Base-by-base conservation (phyloP, 495 filamentous ascomycete genomes). In the Tuber brumale region DNA sequence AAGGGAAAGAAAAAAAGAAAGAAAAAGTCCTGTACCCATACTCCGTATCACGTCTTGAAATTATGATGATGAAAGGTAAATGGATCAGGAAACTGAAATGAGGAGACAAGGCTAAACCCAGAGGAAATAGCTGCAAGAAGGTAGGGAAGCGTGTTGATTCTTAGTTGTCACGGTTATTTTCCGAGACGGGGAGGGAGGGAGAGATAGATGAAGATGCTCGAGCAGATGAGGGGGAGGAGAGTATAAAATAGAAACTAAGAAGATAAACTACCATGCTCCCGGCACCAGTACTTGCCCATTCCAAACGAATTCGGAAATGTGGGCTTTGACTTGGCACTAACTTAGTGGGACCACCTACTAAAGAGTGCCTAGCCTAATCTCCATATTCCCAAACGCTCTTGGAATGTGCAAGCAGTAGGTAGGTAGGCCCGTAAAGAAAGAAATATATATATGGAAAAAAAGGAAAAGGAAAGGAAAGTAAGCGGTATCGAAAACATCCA, bases 41-140 rank as follows among this genome's bases (percentile, higher is more conserved):
- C 57, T 66, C 57, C 57, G 57, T 66, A 31, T 66, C 57, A 16
- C 57, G 57, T 66, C 57, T 66, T 66, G 57, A 18, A 66, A 31
- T 66, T 66, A 66, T 66, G 57, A 14, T 66, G 57, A 66, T 66
- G 57, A 66, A 66, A 66, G n/a, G n/a, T 18, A 66, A 31, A n/a
- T 66, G 48, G 16, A 70, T 76, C 46, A 75, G n/a, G 39, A 77
- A 39, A 23, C 27, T 57, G 37, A 72, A 79, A 42, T 39, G 31
- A 45, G 42, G n/a, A 71, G 45, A 45, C 6, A 46, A 72, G 46
- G 71, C 23, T 35, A 48, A 70, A 35, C 35, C 31, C 35, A 23
- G 37, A 31, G 57, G 18, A 66, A 66, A 31, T 66, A 1, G 7
- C 27, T 66, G 27, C 57, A 31, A 66, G 23, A 57, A 57, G 57